Conservation (phyloP, 768 basidiomycete species). For the Dentipellis sp. region DNA sequence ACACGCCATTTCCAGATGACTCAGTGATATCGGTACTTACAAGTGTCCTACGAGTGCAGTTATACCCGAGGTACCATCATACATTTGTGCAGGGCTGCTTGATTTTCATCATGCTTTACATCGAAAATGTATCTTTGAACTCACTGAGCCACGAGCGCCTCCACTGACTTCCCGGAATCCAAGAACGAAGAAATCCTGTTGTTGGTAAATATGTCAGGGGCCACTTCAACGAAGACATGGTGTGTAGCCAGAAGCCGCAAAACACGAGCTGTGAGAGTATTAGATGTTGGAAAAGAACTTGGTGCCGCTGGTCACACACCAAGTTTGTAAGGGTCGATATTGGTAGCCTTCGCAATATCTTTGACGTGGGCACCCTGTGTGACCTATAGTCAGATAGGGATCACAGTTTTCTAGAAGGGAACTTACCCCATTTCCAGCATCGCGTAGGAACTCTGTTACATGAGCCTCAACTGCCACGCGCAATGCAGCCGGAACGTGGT, state of each 20-base stretch:
- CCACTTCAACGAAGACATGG: conserved; percentile 29
- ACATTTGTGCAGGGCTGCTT: conserved; percentile 1
- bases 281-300: too few species aligned
- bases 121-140: background rate
- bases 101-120: background rate
- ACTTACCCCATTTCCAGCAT: conserved; percentile 9
- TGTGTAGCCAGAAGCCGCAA: conserved; percentile 28
- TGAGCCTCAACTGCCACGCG: background rate
- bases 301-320: conserved; percentile 1
- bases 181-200: conserved; percentile 27
- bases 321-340: conserved; percentile 4
- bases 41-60: conserved; percentile 3
- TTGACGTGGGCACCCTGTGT: conserved; percentile 9
- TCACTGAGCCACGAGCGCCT: conserved; percentile 11
- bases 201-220: conserved; percentile 29
- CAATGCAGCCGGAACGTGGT: background rate
- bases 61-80: conserved; percentile 6
- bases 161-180: conserved; percentile 22
- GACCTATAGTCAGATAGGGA: too few species aligned
- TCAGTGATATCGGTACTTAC: too few species aligned
- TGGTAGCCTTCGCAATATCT: conserved; percentile 1
- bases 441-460: conserved; percentile 9
- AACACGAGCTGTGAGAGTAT: conserved; percentile 23
- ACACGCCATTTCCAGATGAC: background rate
- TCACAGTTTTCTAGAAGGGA: too few species aligned